These are phyloP conservation scores for Penicillium vulpinum DNA, from an alignment of 2,329 filamentous ascomycete genomes.

Conservation along the genomic window DNA sequence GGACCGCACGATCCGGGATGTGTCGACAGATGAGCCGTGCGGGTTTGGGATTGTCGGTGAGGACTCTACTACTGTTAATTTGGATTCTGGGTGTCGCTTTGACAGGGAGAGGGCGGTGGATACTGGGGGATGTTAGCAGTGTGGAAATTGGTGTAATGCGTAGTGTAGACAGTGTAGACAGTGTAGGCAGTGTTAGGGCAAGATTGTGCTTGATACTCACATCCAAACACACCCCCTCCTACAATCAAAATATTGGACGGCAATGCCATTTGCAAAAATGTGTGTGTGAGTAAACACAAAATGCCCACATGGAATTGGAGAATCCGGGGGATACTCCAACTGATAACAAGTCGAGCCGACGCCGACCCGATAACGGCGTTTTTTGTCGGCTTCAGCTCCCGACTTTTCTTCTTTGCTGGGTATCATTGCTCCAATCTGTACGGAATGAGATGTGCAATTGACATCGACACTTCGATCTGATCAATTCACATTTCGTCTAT, in stretches of 20 bases:
- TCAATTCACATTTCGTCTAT: not conserved
- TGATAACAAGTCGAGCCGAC: slow-evolving; percentile 7
- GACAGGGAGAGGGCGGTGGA: slow-evolving; percentile 70
- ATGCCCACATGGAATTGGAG: not conserved
- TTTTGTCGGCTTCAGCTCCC: not conserved
- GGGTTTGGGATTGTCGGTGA: slow-evolving; percentile 57
- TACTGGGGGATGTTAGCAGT: slow-evolving; percentile 37
- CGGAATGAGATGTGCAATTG: not conserved
- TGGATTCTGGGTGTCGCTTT: slow-evolving; percentile 53
- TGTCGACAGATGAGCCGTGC: slow-evolving; percentile 61
- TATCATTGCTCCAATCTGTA: not conserved
- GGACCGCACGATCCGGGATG: slow-evolving; percentile 62
- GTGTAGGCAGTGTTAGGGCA: not conserved
- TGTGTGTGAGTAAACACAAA: not conserved
- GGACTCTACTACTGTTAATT: slow-evolving; percentile 60
- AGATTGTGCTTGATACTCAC: slow-evolving; percentile 31
- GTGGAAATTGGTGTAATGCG: not conserved
- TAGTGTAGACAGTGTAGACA: not conserved
- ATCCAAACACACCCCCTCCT: slow-evolving; percentile 46
- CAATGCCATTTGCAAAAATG: slow-evolving; percentile 27
- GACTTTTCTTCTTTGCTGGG: slow-evolving; percentile 8
- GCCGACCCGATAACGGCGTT: slow-evolving; percentile 7
- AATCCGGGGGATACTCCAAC: not conserved
- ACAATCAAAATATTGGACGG: slow-evolving; percentile 44
- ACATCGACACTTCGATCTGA: not conserved